A percentile compares a stretch with the other conserved stretches of the same genome.
Conservation (phyloP, 208 protist genomes). For the Porcisia deanei region DNA sequence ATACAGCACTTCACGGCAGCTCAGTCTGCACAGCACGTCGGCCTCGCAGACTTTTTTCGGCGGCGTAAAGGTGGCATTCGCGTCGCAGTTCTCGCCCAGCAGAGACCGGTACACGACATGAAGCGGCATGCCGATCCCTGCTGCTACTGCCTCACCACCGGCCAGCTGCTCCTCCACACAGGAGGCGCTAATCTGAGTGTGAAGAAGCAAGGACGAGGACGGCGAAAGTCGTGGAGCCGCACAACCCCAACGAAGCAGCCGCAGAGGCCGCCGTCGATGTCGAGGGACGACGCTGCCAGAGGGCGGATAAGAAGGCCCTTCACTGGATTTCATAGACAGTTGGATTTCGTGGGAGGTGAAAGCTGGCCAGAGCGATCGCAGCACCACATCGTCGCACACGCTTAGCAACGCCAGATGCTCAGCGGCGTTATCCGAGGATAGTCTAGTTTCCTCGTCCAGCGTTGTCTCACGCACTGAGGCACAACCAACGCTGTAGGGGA, state of each 20-base stretch:
- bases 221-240: not conserved
- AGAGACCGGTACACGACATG: not conserved
- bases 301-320: not conserved
- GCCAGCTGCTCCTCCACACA: not conserved
- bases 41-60: not conserved
- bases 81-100: not conserved
- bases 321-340: not conserved
- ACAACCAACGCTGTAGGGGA: not conserved
- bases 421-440: not conserved
- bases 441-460: not conserved
- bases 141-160: not conserved
- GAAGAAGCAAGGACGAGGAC: not conserved
- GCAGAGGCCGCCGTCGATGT: not conserved
- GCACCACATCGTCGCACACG: constrained; percentile 15
- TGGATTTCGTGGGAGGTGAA: not conserved
- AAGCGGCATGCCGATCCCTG: not conserved
- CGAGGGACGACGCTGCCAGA: not conserved
- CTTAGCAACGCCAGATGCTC: constrained; percentile 1
- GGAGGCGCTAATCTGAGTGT: not conserved
- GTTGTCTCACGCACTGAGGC: not conserved
- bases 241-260: constrained; percentile 5
- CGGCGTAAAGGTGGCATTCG: not conserved
- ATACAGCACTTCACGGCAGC: not conserved
- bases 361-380: constrained; percentile 14
- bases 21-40: not conserved